Evolutionary conservation across 148 eudicot genomes (phyloP).

Genomic region (Oxyria digyna): DNA sequence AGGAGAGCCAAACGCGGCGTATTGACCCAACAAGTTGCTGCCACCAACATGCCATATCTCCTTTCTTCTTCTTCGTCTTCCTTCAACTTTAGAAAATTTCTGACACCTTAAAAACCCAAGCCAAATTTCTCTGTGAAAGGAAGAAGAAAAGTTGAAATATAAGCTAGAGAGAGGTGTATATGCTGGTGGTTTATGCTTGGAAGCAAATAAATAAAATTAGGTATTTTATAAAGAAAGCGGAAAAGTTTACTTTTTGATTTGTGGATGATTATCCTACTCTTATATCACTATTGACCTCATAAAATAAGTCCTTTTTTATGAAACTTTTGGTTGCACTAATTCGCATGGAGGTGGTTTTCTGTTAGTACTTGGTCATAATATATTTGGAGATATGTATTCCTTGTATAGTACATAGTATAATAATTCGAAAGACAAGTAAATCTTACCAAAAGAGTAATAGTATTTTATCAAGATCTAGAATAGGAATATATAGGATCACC

Average conservation of each 20-base stretch:
- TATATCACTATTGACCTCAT: background rate
- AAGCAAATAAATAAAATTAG: background rate
- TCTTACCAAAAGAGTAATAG: too few relatives aligned
- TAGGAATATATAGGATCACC: too few relatives aligned
- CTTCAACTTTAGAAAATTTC: background rate
- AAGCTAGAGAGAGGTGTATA: background rate
- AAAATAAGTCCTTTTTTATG: background rate
- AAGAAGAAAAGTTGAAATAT: background rate
- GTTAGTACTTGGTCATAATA: background rate
- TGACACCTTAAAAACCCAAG: background rate
- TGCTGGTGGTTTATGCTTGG: background rate
- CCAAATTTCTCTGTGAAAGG: background rate
- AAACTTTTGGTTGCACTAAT: background rate
- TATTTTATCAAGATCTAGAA: too few relatives aligned
- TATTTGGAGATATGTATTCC: too few relatives aligned
- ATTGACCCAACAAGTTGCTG: background rate
- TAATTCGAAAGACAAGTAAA: too few relatives aligned
- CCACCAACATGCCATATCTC: slow-evolving; percentile 6
- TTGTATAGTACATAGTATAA: too few relatives aligned
- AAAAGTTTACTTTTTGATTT: background rate
- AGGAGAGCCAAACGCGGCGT: slow-evolving; percentile 6
- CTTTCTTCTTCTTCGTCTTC: background rate
- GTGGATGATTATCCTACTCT: slow-evolving; percentile 6
- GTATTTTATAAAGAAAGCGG: background rate
- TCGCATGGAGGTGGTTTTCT: background rate